Percentiles rank a stretch among this genome's conserved stretches.
These are phyloP conservation scores for Gastrolobium bilobum DNA, from an alignment of 306 rosid species.

Conservation along the genomic window DNA sequence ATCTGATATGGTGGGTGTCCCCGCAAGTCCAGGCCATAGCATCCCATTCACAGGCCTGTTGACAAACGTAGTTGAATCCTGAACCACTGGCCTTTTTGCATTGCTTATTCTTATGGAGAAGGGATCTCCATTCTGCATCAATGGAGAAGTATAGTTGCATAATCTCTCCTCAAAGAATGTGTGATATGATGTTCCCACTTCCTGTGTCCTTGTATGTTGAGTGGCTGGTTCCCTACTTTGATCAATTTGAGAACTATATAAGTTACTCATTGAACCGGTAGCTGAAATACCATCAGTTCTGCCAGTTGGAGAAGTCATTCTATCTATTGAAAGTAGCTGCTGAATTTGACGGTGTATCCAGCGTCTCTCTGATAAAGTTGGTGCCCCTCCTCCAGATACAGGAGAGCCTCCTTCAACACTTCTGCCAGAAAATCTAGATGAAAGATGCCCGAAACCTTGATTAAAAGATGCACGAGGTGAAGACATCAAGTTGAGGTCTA, in stretches of 20 bases:
- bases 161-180: slow-evolving; percentile 75
- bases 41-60: slow-evolving; percentile 52
- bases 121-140: slow-evolving; percentile 56
- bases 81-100: slow-evolving; percentile 60
- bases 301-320: slow-evolving; percentile 59
- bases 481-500: slow-evolving; percentile 79
- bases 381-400: slow-evolving; percentile 75
- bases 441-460: slow-evolving; percentile 70
- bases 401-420: slow-evolving; percentile 70
- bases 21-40: slow-evolving; percentile 65
- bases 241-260: slow-evolving; percentile 59
- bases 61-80: slow-evolving; percentile 53
- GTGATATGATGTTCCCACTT: slow-evolving; percentile 64
- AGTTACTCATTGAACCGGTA: slow-evolving; percentile 53
- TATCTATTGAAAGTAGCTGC: slow-evolving; percentile 63
- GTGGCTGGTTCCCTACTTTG: slow-evolving; percentile 62
- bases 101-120: slow-evolving; percentile 55
- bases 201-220: slow-evolving; percentile 59
- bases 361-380: slow-evolving; percentile 85
- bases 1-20: slow-evolving; percentile 55
- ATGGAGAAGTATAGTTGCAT: slow-evolving; percentile 59
- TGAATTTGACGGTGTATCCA: slow-evolving; percentile 84
- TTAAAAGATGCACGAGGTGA: slow-evolving; percentile 62
- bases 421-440: slow-evolving; percentile 71
- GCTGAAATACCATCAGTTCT: slow-evolving; percentile 63